phyloP scores from a whole-genome alignment of 495 filamentous ascomycete genomes.

The Neohortaea acidophila region DNA sequence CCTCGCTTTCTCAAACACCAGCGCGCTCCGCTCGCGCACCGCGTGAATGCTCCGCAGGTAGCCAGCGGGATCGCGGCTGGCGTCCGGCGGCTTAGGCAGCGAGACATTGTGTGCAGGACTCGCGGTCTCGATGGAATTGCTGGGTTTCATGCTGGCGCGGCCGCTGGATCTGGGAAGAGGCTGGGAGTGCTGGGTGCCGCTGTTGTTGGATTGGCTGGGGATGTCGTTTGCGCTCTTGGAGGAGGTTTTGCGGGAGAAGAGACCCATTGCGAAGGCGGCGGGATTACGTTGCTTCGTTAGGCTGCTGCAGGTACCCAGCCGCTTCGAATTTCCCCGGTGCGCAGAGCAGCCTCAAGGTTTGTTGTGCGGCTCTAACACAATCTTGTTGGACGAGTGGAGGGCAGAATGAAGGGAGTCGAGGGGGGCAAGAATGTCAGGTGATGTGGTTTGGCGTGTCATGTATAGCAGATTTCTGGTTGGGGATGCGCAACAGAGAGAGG shows the following conservation, averaged over 20 bases:
- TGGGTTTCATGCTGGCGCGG: constrained; percentile 6
- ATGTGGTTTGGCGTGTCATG: too few species aligned
- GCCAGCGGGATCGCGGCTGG: constrained; percentile 73
- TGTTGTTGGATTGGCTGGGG: constrained; percentile 1
- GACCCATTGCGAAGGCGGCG: background rate
- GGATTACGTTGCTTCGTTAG: too few species aligned
- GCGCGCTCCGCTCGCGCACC: constrained; percentile 60
- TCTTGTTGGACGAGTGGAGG: too few species aligned
- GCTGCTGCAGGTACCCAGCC: too few species aligned
- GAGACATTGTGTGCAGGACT: constrained; percentile 39
- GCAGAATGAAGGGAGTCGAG: too few species aligned
- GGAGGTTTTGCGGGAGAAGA: constrained; percentile 3
- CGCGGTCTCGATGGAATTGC: constrained; percentile 15
- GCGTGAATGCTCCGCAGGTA: constrained; percentile 85
- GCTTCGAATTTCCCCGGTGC: too few species aligned
- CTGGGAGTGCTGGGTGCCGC: constrained; percentile 1
- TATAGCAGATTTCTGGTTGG: too few species aligned
- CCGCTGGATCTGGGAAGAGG: constrained; percentile 4
- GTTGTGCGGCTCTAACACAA: too few species aligned
- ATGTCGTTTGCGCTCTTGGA: background rate
- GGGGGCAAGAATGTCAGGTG: too few species aligned
- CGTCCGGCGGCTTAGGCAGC: constrained; percentile 76
- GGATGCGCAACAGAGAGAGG: too few species aligned
- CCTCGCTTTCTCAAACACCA: constrained; percentile 64
- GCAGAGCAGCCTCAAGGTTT: too few species aligned